A percentile compares a stretch with the other conserved stretches of the same genome.
phyloP scores from a whole-genome alignment of 257 asterid genomes.

The Petrea volubilis region DNA sequence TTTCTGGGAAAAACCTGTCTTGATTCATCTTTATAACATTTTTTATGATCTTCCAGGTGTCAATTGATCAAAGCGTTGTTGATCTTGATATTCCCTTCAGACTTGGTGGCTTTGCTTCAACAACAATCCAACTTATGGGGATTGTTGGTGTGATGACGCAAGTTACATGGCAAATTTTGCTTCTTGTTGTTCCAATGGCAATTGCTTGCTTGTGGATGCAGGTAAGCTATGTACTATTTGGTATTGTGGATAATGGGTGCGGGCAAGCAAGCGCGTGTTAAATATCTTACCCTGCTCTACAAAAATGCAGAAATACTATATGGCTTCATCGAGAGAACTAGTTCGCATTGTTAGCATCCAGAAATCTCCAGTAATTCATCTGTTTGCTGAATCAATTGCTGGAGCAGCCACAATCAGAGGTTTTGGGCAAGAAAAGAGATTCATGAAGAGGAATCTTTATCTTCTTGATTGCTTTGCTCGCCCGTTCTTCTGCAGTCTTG shows the following conservation, averaged over 20 bases:
- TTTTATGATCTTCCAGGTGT: slow-evolving; percentile 66
- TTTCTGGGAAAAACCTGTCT: neutral
- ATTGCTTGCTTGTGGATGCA: slow-evolving; percentile 99
- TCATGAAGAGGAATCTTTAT: slow-evolving; percentile 95
- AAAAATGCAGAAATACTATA: slow-evolving; percentile 87
- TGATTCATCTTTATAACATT: slow-evolving; percentile 28
- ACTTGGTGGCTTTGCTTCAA: slow-evolving; percentile 98
- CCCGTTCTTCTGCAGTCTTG: slow-evolving; percentile 94
- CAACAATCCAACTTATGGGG: slow-evolving; percentile 97
- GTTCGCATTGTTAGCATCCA: slow-evolving; percentile 99
- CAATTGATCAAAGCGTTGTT: slow-evolving; percentile 96
- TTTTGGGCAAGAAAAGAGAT: slow-evolving; percentile 96
- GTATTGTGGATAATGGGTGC: too few species aligned
- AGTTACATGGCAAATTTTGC: slow-evolving; percentile 98
- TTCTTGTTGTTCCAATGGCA: slow-evolving; percentile 96
- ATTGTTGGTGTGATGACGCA: slow-evolving; percentile 95
- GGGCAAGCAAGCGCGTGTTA: neutral
- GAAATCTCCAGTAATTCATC: slow-evolving; percentile 95
- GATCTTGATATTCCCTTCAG: slow-evolving; percentile 99
- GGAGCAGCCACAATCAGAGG: slow-evolving; percentile 99
- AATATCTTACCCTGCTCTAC: neutral
- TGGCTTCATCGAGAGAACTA: slow-evolving; percentile 98
- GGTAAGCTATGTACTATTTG: slow-evolving; percentile 43
- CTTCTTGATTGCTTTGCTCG: slow-evolving; percentile 99
- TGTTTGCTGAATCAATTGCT: slow-evolving; percentile 92